A percentile compares a stretch with the other conserved stretches of the same genome.
Evolutionary conservation across 306 rosid species (phyloP).

Genomic region (Castanospermum australe): DNA sequence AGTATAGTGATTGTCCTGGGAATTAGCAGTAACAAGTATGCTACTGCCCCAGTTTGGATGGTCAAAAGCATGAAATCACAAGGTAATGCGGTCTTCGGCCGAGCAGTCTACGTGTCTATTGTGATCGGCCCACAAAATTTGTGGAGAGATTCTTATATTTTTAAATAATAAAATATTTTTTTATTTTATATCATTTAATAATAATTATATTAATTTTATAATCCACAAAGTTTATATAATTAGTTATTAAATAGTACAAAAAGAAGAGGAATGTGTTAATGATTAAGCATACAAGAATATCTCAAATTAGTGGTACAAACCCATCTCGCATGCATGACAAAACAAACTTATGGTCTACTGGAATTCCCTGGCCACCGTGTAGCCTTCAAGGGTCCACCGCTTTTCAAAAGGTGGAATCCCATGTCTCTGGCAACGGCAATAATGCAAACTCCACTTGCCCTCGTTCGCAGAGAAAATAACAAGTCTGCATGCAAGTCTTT

Average conservation of each 20-base stretch:
- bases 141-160: too few relatives aligned
- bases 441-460: constrained; percentile 23
- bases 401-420: constrained; percentile 1
- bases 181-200: too few relatives aligned
- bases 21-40: background rate
- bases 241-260: too few relatives aligned
- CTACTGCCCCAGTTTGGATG: background rate
- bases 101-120: background rate
- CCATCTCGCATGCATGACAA: constrained; percentile 27
- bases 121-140: background rate
- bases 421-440: constrained; percentile 5
- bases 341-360: constrained; percentile 19
- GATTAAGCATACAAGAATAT: too few relatives aligned
- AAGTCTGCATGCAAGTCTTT: constrained; percentile 20
- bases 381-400: constrained; percentile 19
- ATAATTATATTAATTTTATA: too few relatives aligned
- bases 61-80: background rate
- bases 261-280: too few relatives aligned
- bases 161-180: too few relatives aligned
- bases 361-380: constrained; percentile 1
- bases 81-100: background rate
- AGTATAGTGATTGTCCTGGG: background rate
- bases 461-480: constrained; percentile 14
- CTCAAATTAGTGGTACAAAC: background rate
- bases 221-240: too few relatives aligned